Base-by-base conservation (phyloP, 352 stramenopile genomes). In the Pythium periplocum region DNA sequence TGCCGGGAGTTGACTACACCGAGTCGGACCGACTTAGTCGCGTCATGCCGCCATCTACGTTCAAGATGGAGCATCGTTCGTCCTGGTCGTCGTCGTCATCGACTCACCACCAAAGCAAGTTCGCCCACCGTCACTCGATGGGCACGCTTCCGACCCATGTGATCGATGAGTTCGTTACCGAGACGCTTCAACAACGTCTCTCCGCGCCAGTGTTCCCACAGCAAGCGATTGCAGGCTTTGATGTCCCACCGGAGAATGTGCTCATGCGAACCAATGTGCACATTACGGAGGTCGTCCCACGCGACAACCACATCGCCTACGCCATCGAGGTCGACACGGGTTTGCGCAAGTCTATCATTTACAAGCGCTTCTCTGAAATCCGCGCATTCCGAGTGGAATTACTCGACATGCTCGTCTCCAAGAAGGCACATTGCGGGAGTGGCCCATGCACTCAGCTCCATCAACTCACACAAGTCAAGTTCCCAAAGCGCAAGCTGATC, bases 341-440 rank as follows among this genome's bases (percentile, higher is more conserved):
- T 32, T 51, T 51, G 11, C 73, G 81, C 45, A 62, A 73, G 32
- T 87, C 78, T 43, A 62, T 83, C 32, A 34, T 90, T 12, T 58
- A 77, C 48, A 86, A 83, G 66, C 73, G 82, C 48, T 92, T 66
- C 66, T 89, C 77, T 39, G 73, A 92, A 48, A 86, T 90, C 61
- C 75, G 78, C 46, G 67, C 69, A 11, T 73, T 92, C 11, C 75
- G 78, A 11, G 56, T 62, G 36, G 51, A 76, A 51, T 53, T 92
- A 39, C 54, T 90, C 4, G 36, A 47, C 11, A 37, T 46, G 26
- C 41, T 76, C 12, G 43, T 69, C 11, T 35, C 48, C 4, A 53
- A 49, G 4, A 30, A 55, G 7, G 50, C 45, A 3, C 57, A 70
- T 33, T 83, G 75, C 47, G 59, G 54, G 48, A 67, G 65, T 30